A percentile compares a stretch with the other conserved stretches of the same genome.
phyloP scores from a whole-genome alignment of 148 eudicot genomes.

The Rhododendron kiyosumense region DNA sequence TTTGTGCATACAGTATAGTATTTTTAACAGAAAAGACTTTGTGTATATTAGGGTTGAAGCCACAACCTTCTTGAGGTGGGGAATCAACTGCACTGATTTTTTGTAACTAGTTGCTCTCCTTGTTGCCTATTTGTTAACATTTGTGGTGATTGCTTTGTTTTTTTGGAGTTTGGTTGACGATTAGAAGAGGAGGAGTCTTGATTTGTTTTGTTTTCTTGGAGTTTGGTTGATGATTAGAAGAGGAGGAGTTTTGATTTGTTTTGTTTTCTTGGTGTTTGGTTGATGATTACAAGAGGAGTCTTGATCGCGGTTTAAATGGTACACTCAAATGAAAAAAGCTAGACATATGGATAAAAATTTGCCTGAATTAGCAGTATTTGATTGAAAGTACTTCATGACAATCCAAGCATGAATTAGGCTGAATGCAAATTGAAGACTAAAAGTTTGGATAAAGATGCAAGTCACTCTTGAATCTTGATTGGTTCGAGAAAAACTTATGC shows the following conservation, averaged over 20 bases:
- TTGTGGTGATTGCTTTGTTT: not conserved
- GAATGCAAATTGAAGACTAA: not conserved
- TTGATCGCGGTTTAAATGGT: not conserved
- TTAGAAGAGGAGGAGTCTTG: too few species aligned
- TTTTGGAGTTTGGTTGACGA: too few species aligned
- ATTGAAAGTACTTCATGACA: not conserved
- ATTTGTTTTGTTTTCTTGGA: too few species aligned
- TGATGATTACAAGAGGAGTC: not conserved
- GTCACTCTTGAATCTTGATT: too few species aligned
- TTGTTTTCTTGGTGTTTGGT: not conserved
- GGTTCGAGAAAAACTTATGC: not conserved
- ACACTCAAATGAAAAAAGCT: not conserved
- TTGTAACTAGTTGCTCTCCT: not conserved
- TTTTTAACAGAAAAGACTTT: too few species aligned
- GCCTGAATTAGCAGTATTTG: not conserved
- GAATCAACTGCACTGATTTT: not conserved
- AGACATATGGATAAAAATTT: not conserved
- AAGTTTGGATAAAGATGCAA: not conserved
- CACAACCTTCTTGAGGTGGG: not conserved
- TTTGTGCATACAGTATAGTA: not conserved
- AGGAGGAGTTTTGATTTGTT: not conserved
- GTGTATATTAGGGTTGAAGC: not conserved
- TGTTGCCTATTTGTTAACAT: not conserved
- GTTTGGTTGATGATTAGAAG: too few species aligned
- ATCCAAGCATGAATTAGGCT: not conserved